phyloP scores from a whole-genome alignment of 1,139 yeast genomes.

The Nakaseomyces nivariensis region DNA sequence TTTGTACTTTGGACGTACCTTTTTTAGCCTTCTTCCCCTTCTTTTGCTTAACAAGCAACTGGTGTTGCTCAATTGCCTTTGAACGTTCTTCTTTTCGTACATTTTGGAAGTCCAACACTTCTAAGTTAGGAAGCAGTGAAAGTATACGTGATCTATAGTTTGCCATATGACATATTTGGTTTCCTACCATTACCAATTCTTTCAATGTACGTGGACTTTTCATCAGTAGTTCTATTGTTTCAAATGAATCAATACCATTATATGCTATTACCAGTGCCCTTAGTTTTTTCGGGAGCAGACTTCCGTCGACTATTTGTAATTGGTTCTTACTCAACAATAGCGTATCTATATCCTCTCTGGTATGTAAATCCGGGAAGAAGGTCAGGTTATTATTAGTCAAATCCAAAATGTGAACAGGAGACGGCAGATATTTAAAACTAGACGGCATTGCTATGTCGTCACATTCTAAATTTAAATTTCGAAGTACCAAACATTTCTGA shows the following conservation, averaged over 20 bases:
- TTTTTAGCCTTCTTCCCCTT: background rate
- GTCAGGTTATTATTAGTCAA: conserved; percentile 25
- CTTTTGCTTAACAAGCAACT: background rate
- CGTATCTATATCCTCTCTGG: conserved; percentile 21
- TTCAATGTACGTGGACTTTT: conserved; percentile 21
- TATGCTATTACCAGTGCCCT: conserved; percentile 18
- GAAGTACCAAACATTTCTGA: conserved; percentile 22
- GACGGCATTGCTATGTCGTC: conserved; percentile 16
- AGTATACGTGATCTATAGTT: conserved; percentile 53
- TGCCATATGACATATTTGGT: conserved; percentile 46
- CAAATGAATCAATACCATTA: conserved; percentile 18
- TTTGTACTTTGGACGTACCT: background rate
- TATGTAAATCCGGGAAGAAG: conserved; percentile 17
- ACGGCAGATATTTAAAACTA: conserved; percentile 17
- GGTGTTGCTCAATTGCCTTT: conserved; percentile 12
- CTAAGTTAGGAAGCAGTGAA: conserved; percentile 53
- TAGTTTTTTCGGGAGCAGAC: conserved; percentile 18
- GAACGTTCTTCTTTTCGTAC: conserved; percentile 48
- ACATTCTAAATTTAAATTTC: conserved; percentile 21
- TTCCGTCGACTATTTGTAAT: conserved; percentile 18
- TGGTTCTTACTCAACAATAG: conserved; percentile 23
- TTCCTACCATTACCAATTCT: conserved; percentile 46
- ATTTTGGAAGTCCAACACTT: conserved; percentile 56
- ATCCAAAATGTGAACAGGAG: conserved; percentile 22
- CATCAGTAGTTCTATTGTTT: conserved; percentile 15